These are phyloP conservation scores for Wolfiporia cocos DNA, from an alignment of 1,284 basidiomycete genomes.

Conservation along the genomic window DNA sequence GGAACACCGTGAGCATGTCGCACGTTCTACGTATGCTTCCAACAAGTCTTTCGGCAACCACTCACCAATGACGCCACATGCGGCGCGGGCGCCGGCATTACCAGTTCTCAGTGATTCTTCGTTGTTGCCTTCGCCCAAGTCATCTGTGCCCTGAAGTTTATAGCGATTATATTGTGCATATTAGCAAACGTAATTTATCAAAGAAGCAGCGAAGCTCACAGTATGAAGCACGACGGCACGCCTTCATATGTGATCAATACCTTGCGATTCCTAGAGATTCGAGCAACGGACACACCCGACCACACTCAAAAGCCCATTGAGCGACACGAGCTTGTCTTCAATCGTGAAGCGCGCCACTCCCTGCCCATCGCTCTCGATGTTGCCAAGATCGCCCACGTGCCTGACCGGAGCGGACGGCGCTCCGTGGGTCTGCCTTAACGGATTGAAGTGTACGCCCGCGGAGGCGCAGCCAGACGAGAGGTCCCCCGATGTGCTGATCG, in stretches of 20 bases:
- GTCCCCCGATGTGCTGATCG: slow-evolving; percentile 59
- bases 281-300: slow-evolving; percentile 44
- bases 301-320: slow-evolving; percentile 67
- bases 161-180: slow-evolving; percentile 5
- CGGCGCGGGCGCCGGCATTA: slow-evolving; percentile 65
- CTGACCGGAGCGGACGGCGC: slow-evolving; percentile 49
- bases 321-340: slow-evolving; percentile 54
- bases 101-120: slow-evolving; percentile 68
- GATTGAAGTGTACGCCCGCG: slow-evolving; percentile 76
- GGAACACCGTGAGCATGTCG: too few species aligned
- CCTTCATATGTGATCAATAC: slow-evolving; percentile 23
- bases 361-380: slow-evolving; percentile 55
- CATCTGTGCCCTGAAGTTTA: slow-evolving; percentile 60
- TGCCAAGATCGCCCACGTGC: slow-evolving; percentile 78
- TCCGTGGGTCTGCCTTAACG: slow-evolving; percentile 60
- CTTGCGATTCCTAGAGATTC: neutral
- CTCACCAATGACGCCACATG: slow-evolving; percentile 72
- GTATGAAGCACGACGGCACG: slow-evolving; percentile 62
- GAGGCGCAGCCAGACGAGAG: slow-evolving; percentile 62
- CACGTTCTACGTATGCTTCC: too few species aligned
- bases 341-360: slow-evolving; percentile 58
- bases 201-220: slow-evolving; percentile 28
- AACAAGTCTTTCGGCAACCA: too few species aligned
- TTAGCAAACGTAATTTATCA: neutral
- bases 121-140: slow-evolving; percentile 65